These are phyloP conservation scores for Pelargonium australe DNA, from an alignment of 441 rosid genomes.

Conservation along the genomic window DNA sequence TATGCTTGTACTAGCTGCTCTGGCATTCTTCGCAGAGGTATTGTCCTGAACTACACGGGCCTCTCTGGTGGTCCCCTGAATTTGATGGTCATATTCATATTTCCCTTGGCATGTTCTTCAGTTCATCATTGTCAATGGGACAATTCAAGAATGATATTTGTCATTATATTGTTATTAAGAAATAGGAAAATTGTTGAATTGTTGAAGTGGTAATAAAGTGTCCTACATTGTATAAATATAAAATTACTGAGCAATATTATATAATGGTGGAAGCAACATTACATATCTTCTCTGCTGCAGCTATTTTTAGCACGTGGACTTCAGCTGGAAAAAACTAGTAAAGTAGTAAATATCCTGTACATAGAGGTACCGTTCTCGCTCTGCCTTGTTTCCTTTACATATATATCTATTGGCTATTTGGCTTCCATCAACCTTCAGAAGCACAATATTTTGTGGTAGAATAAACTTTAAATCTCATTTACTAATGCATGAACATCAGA, in stretches of 20 bases:
- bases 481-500: not conserved
- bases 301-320: conserved; percentile 71
- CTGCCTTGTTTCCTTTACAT: not conserved
- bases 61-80: not conserved
- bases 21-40: conserved; percentile 82
- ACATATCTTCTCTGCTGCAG: conserved; percentile 31
- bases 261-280: too few relatives aligned
- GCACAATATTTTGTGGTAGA: too few relatives aligned
- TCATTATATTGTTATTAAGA: not conserved
- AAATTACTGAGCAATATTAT: too few relatives aligned
- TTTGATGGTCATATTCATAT: not conserved
- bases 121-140: not conserved
- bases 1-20: conserved; percentile 49
- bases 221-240: too few relatives aligned
- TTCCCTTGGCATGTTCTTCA: not conserved
- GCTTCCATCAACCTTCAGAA: too few relatives aligned
- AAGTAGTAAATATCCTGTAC: conserved; percentile 60
- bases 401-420: too few relatives aligned
- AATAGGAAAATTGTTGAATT: not conserved
- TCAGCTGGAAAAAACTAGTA: conserved; percentile 83
- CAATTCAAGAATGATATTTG: not conserved
- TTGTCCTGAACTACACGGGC: conserved; percentile 3
- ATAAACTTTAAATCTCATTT: not conserved
- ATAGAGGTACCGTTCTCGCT: conserved; percentile 40
- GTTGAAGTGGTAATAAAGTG: too few relatives aligned